Percentiles rank a stretch among this genome's conserved stretches.
These are phyloP conservation scores for Apiotrichum siamense DNA, from an alignment of 1,284 basidiomycete genomes.

Conservation along the genomic window DNA sequence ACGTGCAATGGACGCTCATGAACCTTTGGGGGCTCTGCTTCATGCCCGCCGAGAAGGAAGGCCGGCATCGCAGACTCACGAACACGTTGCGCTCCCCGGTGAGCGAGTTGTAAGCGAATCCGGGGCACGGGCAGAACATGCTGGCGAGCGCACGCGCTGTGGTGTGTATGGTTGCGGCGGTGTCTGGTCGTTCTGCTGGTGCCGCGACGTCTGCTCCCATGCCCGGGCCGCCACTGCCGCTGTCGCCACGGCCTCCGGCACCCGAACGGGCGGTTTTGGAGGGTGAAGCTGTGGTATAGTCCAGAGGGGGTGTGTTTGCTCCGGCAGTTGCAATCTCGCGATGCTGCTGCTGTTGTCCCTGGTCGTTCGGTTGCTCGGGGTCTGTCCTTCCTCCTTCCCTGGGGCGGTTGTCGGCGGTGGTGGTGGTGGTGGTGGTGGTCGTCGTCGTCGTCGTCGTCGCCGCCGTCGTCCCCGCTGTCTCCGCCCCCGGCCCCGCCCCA, in stretches of 20 bases:
- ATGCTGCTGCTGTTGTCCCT: too few relatives aligned
- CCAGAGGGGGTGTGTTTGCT: too few relatives aligned
- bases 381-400: background rate
- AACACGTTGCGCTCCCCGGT: constrained; percentile 27
- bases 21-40: background rate
- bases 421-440: background rate
- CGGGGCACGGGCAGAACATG: constrained; percentile 42
- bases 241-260: too few relatives aligned
- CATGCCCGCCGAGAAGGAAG: too few relatives aligned
- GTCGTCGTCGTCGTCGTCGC: background rate
- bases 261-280: too few relatives aligned
- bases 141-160: background rate
- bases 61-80: constrained; percentile 30
- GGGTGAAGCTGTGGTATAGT: too few relatives aligned
- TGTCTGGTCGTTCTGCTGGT: too few relatives aligned
- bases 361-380: too few relatives aligned
- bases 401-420: too few relatives aligned
- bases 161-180: background rate
- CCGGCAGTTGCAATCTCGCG: too few relatives aligned
- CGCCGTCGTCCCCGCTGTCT: background rate
- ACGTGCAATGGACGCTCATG: background rate
- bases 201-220: background rate
- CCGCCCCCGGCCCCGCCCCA: background rate
- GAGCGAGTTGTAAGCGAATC: constrained; percentile 38
- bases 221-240: too few relatives aligned